These are phyloP conservation scores for Ettlia oleoabundans DNA, from an alignment of 139 green algal genomes.

Conservation along the genomic window DNA sequence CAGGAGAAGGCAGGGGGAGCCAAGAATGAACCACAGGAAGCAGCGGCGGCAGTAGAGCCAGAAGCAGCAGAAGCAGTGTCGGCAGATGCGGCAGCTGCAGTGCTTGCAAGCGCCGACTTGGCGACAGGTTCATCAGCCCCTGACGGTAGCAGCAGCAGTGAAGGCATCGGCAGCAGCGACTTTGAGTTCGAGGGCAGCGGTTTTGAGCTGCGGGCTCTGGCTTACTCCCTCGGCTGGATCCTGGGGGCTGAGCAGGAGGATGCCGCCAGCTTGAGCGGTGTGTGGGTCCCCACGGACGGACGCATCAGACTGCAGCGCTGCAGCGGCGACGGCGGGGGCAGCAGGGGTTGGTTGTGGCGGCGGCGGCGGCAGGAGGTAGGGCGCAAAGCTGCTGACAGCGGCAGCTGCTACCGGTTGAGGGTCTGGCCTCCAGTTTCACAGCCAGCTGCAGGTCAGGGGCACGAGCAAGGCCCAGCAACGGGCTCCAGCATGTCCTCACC, in stretches of 20 bases:
- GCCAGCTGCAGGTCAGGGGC: neutral
- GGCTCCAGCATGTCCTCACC: neutral
- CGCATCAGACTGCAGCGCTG: slow-evolving; percentile 12
- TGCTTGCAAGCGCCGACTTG: neutral
- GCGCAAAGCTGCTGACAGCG: neutral
- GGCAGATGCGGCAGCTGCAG: no score
- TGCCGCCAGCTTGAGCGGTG: neutral
- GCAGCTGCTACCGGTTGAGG: neutral
- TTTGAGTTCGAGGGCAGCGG: neutral
- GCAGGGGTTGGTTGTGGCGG: no score
- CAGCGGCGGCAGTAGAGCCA: no score
- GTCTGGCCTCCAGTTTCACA: no score
- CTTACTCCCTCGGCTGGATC: neutral
- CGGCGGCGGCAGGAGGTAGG: neutral
- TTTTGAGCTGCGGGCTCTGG: neutral
- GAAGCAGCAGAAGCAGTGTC: no score
- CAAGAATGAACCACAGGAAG: no score
- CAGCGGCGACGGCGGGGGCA: neutral
- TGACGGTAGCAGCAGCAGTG: neutral
- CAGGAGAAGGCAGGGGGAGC: no score
- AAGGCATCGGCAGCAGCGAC: neutral
- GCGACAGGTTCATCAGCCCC: no score
- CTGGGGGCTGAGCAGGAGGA: neutral
- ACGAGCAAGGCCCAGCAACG: neutral
- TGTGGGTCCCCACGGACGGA: neutral